Evolutionary conservation across 2,329 filamentous ascomycete genomes (phyloP), one percentile per base, ranked within the genome.

Genomic region (Cercospora nicotianae): DNA sequence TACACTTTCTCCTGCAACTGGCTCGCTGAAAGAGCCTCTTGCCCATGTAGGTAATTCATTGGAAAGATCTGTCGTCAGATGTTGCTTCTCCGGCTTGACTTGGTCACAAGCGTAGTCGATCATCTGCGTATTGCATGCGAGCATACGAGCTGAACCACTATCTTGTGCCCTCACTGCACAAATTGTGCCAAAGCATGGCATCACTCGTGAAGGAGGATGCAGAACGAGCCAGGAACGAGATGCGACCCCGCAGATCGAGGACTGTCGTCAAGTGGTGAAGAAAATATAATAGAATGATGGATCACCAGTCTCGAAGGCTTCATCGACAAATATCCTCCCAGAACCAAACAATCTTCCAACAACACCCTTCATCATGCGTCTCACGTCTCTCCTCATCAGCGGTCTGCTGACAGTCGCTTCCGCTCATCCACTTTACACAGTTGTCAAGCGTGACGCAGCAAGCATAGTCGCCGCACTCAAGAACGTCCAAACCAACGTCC

Each of bases 391-490:
- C 18, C 3, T 68, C 58, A 39, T 65, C 30, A 62, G 66, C 66
- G 31, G 45, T 48, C 33, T 68, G n/a, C 33, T 68, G 36, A 64
- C 67, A 28, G 26, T 68, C 64, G 60, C 67, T 7, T 66, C 63
- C n/a, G 59, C 67, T 8, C 42, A 63, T 5, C 53, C 67, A 31
- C 36, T 63, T 13, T 59, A 57, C 58, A 60, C 59, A 13, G 26
- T 68, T 64, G 68, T 66, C 42, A 70, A 68, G 48, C 68, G 68
- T 33, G 68, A 67, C 33, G 68, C 63, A 48, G 64, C 66, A 6
- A 64, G 48, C 58, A 70, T 72, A 45, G 33, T 58, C 42, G 42
- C 58, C 16, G 65, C 70, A 7, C 65, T 70, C 48, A 51, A 67
- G 30, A 66, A 65, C 26, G 65, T 72, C 51, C 59, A 63, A 12